Evolutionary conservation across 257 asterid species (phyloP).

Genomic region (Agastache rugosa): DNA sequence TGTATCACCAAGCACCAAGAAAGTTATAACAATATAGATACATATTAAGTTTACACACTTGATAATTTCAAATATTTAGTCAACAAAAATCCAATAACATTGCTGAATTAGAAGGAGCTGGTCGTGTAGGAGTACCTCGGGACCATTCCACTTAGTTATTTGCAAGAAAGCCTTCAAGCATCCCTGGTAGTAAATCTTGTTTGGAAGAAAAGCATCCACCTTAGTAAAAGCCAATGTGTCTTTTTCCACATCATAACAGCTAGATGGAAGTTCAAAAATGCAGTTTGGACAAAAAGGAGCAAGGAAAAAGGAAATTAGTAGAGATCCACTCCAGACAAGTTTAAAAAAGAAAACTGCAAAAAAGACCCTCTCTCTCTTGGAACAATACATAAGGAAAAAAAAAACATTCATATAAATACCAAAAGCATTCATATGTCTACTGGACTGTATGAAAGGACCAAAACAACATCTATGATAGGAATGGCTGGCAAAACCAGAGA

Average conservation of each 20-base stretch:
- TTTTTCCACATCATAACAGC: conserved; percentile 90
- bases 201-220: conserved; percentile 88
- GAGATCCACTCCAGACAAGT: conserved; percentile 1
- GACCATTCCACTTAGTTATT: conserved; percentile 97
- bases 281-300: conserved; percentile 21
- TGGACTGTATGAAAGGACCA: conserved; percentile 25
- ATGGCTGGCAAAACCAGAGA: conserved; percentile 4
- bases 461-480: not conserved
- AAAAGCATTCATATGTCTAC: conserved; percentile 1
- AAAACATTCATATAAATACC: not conserved
- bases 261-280: conserved; percentile 39
- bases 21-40: not conserved
- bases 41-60: not conserved
- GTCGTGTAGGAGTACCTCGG: conserved; percentile 64
- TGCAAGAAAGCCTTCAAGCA: conserved; percentile 92
- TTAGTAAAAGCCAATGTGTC: conserved; percentile 84
- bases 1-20: conserved; percentile 27
- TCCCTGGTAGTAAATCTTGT: conserved; percentile 86
- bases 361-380: not conserved
- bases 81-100: conserved; percentile 11
- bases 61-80: conserved; percentile 20
- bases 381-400: conserved; percentile 3
- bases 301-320: conserved; percentile 21
- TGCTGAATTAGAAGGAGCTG: conserved; percentile 13
- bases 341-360: conserved; percentile 17